These are phyloP conservation scores for Conticribra guillardii DNA, from an alignment of 108 stramenopile species.

Conservation along the genomic window DNA sequence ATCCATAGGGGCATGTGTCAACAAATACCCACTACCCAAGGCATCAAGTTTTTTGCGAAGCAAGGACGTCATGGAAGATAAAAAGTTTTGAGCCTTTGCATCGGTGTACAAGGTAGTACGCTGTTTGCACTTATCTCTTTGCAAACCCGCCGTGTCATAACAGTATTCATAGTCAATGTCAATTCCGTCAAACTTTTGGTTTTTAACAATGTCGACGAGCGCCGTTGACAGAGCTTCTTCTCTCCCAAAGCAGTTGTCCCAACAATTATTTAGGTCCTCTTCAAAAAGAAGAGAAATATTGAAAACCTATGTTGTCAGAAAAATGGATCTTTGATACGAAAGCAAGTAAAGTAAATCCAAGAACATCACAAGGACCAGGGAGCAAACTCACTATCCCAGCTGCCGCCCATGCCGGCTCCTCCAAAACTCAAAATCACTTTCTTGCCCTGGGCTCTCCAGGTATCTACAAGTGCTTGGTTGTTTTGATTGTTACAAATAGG, in stretches of 20 bases:
- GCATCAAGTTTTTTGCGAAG: constrained; percentile 49
- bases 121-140: constrained; percentile 33
- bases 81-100: constrained; percentile 37
- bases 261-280: constrained; percentile 54
- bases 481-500: constrained; percentile 45
- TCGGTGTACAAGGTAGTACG: constrained; percentile 21
- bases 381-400: no score
- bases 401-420: no score
- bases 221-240: constrained; percentile 55
- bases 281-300: neutral
- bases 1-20: constrained; percentile 65
- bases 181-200: constrained; percentile 58
- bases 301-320: no score
- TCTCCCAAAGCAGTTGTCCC: constrained; percentile 74
- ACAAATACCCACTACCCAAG: no score
- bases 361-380: no score
- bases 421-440: no score
- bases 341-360: no score
- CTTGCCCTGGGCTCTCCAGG: no score
- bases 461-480: constrained; percentile 27
- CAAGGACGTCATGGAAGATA: constrained; percentile 16
- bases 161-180: constrained; percentile 81
- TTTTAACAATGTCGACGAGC: constrained; percentile 51
- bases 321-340: no score
- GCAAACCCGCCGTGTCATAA: constrained; percentile 42